Conservation (phyloP, 305 asterid genomes). For the Euphrasia arctica region DNA sequence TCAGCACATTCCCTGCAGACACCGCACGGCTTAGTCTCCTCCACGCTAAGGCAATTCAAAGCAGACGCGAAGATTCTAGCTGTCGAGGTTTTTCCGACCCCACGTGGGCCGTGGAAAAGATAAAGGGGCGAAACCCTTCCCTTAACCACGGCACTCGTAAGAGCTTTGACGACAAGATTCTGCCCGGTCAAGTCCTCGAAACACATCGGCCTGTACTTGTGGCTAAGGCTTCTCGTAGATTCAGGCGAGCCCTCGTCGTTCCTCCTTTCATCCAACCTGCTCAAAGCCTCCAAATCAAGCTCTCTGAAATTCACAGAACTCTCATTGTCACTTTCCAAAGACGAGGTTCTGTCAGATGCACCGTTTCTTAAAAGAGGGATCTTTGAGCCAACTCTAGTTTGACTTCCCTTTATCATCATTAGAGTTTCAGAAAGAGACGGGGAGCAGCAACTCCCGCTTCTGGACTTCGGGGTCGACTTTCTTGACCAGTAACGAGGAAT, state of each 20-base stretch:
- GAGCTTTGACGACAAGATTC: constrained; percentile 64
- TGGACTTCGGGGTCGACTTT: constrained; percentile 75
- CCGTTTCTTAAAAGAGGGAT: too few relatives aligned
- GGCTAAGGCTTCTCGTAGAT: constrained; percentile 64
- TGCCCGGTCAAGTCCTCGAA: constrained; percentile 83
- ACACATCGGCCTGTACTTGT: constrained; percentile 75
- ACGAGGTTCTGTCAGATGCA: too few relatives aligned
- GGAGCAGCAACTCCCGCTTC: constrained; percentile 65
- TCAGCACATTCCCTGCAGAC: constrained; percentile 72
- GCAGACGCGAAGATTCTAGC: constrained; percentile 81
- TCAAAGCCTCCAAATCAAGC: constrained; percentile 82
- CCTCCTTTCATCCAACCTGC: constrained; percentile 75
- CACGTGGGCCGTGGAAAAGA: constrained; percentile 93
- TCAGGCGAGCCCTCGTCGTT: constrained; percentile 38
- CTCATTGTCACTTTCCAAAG: constrained; percentile 36
- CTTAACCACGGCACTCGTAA: constrained; percentile 56
- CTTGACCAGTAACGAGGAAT: constrained; percentile 93
- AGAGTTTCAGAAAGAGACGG: constrained; percentile 83
- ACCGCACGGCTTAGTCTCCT: constrained; percentile 80
- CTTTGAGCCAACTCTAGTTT: too few relatives aligned
- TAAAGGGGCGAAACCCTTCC: constrained; percentile 65
- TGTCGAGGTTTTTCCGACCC: constrained; percentile 85
- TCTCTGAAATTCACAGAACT: constrained; percentile 65
- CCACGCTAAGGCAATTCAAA: constrained; percentile 76
- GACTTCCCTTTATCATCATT: constrained; percentile 31